Percentiles rank a stretch among this genome's conserved stretches.
Conservation (phyloP, 257 asterid species). For the Echium plantagineum region DNA sequence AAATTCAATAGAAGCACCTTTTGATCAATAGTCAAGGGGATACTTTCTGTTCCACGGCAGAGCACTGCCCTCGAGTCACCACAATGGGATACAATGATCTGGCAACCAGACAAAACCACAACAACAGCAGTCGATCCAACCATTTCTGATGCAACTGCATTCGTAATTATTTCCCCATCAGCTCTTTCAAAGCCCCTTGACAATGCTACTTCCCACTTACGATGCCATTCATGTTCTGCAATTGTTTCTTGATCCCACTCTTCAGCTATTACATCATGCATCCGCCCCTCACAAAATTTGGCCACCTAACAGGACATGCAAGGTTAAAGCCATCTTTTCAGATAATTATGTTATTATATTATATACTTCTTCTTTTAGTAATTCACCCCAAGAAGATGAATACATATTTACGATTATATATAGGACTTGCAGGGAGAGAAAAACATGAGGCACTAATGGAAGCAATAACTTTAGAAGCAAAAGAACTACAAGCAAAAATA, state of each 20-base stretch:
- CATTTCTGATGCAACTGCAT: constrained; percentile 8
- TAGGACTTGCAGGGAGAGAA: too few species aligned
- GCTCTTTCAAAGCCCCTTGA: constrained; percentile 7
- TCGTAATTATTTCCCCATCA: constrained; percentile 1
- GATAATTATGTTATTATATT: not conserved
- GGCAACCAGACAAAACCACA: constrained; percentile 9
- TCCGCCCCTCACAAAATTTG: too few species aligned
- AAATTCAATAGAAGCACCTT: constrained; percentile 4
- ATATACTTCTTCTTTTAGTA: not conserved
- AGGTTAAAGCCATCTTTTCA: too few species aligned
- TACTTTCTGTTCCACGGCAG: constrained; percentile 5
- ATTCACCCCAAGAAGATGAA: not conserved
- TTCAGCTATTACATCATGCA: constrained; percentile 2
- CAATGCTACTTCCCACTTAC: constrained; percentile 7
- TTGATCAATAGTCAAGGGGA: constrained; percentile 9
- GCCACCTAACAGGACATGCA: too few species aligned
- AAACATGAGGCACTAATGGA: too few species aligned
- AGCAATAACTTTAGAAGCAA: too few species aligned
- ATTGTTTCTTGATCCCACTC: constrained; percentile 9
- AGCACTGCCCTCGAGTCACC: constrained; percentile 12
- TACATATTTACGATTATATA: too few species aligned
- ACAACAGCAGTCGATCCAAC: constrained; percentile 12
- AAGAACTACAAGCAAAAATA: too few species aligned
- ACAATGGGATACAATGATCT: constrained; percentile 9
- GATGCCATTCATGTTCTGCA: not conserved